phyloP scores from a whole-genome alignment of 2,329 filamentous ascomycete genomes.

The Cercospora sp. region DNA sequence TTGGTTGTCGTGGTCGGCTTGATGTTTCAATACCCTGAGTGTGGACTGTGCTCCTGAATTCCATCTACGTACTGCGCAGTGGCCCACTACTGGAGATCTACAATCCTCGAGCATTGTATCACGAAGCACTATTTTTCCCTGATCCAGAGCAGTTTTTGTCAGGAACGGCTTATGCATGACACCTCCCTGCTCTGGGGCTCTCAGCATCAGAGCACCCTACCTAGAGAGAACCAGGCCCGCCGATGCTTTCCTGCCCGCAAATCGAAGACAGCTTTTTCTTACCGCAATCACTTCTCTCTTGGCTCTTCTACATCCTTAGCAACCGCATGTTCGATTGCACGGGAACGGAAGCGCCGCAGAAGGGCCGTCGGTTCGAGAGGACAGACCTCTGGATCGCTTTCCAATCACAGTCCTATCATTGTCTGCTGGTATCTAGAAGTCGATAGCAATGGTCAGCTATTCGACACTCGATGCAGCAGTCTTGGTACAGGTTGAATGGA shows the following conservation, averaged over 20 bases:
- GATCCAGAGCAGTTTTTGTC: background rate
- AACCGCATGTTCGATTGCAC: background rate
- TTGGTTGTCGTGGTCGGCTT: background rate
- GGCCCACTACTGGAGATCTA: background rate
- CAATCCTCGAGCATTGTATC: background rate
- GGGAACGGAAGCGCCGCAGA: background rate
- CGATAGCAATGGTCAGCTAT: background rate
- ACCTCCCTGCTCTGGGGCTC: background rate
- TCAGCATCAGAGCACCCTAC: background rate
- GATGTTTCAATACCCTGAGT: background rate
- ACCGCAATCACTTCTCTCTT: background rate
- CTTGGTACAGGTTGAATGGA: background rate
- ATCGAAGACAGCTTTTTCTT: background rate
- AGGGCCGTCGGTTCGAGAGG: background rate
- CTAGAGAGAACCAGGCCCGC: background rate
- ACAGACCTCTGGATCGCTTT: background rate
- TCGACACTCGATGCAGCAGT: background rate
- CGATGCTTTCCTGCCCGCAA: too few relatives aligned
- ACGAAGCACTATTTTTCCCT: background rate
- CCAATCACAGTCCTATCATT: background rate
- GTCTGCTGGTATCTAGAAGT: background rate
- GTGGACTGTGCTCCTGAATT: background rate
- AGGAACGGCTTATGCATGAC: background rate
- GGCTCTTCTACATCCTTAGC: background rate
- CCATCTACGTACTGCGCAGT: background rate